These are phyloP conservation scores for Onygena corvina DNA, from an alignment of 2,329 filamentous ascomycete genomes.

Conservation along the genomic window DNA sequence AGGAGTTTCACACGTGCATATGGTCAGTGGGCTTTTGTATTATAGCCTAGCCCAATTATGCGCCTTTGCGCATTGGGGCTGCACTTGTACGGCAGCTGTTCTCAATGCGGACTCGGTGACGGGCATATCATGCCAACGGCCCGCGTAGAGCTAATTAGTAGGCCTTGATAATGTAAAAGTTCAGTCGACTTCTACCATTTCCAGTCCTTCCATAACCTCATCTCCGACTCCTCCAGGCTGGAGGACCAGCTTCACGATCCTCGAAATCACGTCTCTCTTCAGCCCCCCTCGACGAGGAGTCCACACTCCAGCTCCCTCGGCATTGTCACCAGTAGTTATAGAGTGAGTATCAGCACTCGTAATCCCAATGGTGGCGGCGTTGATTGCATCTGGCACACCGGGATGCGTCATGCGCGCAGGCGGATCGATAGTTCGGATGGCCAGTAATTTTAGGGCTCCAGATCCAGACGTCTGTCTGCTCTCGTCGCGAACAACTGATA, in stretches of 20 bases:
- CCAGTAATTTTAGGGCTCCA: constrained; percentile 45
- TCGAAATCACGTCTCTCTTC: constrained; percentile 58
- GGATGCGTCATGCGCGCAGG: constrained; percentile 61
- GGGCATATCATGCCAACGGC: not conserved
- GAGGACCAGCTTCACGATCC: constrained; percentile 65
- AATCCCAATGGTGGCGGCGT: constrained; percentile 40
- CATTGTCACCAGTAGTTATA: constrained; percentile 31
- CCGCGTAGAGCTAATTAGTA: not conserved
- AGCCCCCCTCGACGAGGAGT: constrained; percentile 72
- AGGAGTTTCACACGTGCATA: not conserved
- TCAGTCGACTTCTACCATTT: constrained; percentile 53
- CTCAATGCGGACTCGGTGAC: not conserved
- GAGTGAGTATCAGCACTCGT: constrained; percentile 25
- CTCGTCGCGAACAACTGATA: constrained; percentile 53
- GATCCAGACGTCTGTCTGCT: constrained; percentile 28
- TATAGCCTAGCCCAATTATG: not conserved
- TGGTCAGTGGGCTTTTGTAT: not conserved
- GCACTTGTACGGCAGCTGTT: not conserved
- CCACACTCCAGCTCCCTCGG: constrained; percentile 64
- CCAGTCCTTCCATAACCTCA: constrained; percentile 72
- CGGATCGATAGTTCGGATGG: constrained; percentile 61
- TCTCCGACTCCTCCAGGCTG: constrained; percentile 69
- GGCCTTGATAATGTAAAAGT: not conserved
- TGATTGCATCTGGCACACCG: constrained; percentile 53
- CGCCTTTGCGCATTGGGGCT: not conserved